phyloP scores from a whole-genome alignment of 805 yeast genomes.

The Starmerella gropengiesseri region DNA sequence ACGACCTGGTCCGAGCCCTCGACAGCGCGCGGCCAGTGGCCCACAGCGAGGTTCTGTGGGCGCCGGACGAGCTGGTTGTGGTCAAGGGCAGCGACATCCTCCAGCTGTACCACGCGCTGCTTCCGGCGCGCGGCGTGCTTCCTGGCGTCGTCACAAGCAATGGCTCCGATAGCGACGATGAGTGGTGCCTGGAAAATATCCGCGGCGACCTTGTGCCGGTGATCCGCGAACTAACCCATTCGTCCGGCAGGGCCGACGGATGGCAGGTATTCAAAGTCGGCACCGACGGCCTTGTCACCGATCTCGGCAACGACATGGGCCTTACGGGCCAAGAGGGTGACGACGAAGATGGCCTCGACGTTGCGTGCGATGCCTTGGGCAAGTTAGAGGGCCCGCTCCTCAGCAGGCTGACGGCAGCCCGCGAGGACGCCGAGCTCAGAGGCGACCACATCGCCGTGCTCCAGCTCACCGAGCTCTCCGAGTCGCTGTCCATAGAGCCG shows the following conservation, averaged over 20 bases:
- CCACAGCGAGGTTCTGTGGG: conserved; percentile 6
- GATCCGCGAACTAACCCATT: conserved; percentile 23
- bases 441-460: conserved; percentile 17
- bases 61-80: conserved; percentile 24
- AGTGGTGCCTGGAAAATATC: conserved; percentile 30
- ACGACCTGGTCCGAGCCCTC: background rate
- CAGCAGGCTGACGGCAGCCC: conserved; percentile 9
- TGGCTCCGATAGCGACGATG: conserved; percentile 17
- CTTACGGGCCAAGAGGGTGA: conserved; percentile 2
- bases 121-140: conserved; percentile 9
- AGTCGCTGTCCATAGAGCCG: background rate
- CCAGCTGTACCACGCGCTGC: conserved; percentile 23
- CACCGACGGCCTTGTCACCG: conserved; percentile 26
- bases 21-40: background rate
- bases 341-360: background rate
- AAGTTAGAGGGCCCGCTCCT: conserved; percentile 3
- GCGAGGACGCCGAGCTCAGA: conserved; percentile 15
- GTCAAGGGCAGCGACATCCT: conserved; percentile 28
- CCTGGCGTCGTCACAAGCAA: background rate
- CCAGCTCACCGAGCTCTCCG: conserved; percentile 5
- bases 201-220: conserved; percentile 29
- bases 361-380: conserved; percentile 16
- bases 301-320: conserved; percentile 23
- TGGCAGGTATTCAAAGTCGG: conserved; percentile 31
- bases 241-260: conserved; percentile 21